phyloP scores from a whole-genome alignment of 306 rosid species.

The Cucurbita moschata region DNA sequence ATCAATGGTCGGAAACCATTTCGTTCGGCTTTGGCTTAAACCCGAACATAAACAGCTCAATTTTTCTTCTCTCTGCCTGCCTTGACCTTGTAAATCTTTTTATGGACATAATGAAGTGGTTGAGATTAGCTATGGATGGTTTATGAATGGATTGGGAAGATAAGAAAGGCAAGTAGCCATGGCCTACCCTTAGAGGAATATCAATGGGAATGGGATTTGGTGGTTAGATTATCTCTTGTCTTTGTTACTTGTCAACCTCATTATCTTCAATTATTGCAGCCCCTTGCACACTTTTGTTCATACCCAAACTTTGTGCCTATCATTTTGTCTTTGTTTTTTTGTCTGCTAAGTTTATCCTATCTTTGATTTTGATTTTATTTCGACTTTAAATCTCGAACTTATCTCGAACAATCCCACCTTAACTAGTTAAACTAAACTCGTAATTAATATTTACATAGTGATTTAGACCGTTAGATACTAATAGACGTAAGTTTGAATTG shows the following conservation, averaged over 20 bases:
- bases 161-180: not conserved
- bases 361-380: not conserved
- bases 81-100: not conserved
- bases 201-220: not conserved
- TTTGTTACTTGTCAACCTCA: not conserved
- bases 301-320: not conserved
- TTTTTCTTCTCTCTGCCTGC: not conserved
- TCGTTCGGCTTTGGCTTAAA: too few relatives aligned
- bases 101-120: not conserved
- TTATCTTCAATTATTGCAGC: not conserved
- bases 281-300: not conserved
- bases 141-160: not conserved
- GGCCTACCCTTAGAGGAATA: not conserved
- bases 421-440: too few relatives aligned
- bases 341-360: too few relatives aligned
- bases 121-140: not conserved
- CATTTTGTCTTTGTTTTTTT: not conserved
- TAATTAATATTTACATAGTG: too few relatives aligned
- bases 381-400: too few relatives aligned
- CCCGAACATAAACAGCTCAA: not conserved
- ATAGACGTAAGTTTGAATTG: too few relatives aligned
- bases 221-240: not conserved
- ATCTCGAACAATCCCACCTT: too few relatives aligned
- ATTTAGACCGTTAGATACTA: too few relatives aligned
- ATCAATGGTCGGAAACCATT: too few relatives aligned